Evolutionary conservation across 129 eudicot genomes (phyloP).

Genomic region (Lactuca saligna): DNA sequence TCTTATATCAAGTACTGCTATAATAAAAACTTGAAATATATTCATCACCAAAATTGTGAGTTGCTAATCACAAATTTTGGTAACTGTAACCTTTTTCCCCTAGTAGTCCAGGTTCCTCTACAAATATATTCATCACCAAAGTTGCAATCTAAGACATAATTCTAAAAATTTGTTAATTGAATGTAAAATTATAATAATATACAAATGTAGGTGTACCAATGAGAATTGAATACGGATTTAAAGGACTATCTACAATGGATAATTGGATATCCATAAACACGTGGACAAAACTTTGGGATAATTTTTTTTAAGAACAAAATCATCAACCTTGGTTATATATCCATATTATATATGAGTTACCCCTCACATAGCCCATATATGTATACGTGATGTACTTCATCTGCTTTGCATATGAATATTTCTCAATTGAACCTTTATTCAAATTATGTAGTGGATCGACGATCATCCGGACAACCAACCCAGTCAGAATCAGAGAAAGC

Average conservation of each 20-base stretch:
- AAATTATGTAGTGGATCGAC: no score
- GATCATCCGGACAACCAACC: no score
- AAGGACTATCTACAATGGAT: no score
- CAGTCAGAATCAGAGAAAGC: no score
- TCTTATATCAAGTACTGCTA: no score
- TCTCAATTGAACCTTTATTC: neutral
- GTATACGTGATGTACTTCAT: neutral
- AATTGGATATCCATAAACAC: no score
- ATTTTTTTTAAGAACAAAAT: no score
- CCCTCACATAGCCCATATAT: neutral
- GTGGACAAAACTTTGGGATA: no score
- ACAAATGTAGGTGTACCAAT: no score
- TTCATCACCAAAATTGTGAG: slow-evolving; percentile 43
- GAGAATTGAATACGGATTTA: no score
- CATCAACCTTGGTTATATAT: no score
- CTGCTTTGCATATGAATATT: neutral
- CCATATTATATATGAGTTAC: neutral
- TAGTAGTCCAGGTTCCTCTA: slow-evolving; percentile 48
- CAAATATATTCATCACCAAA: slow-evolving; percentile 27
- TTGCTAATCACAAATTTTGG: slow-evolving; percentile 30
- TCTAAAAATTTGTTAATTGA: neutral
- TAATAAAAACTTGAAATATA: no score
- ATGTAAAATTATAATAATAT: neutral
- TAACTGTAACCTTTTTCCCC: slow-evolving; percentile 29
- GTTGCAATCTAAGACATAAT: slow-evolving; percentile 5